A percentile compares a stretch with the other conserved stretches of the same genome.
Conservation (phyloP, 768 basidiomycete species). For the Lentinula edodes region DNA sequence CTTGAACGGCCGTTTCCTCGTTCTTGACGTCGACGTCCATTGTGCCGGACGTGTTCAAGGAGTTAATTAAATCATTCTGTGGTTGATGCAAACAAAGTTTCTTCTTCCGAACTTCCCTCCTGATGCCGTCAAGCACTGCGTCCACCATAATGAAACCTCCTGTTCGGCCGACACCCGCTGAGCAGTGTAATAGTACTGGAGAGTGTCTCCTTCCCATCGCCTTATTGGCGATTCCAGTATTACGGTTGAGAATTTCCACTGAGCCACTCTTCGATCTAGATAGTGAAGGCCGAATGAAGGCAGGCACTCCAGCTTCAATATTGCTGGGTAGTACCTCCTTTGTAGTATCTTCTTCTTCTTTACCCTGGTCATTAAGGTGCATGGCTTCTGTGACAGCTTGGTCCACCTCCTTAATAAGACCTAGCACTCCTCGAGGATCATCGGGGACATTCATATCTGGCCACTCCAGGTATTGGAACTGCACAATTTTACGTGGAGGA, state of each 20-base stretch:
- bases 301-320: not conserved
- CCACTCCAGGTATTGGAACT: slow-evolving; percentile 93
- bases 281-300: not conserved
- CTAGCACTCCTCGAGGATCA: slow-evolving; percentile 68
- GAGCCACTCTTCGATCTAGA: not conserved
- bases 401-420: slow-evolving; percentile 70
- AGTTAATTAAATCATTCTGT: no score
- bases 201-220: slow-evolving; percentile 37
- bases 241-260: slow-evolving; percentile 34
- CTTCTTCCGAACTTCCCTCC: slow-evolving; percentile 44
- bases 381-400: slow-evolving; percentile 29
- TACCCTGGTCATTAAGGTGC: not conserved
- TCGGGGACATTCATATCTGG: slow-evolving; percentile 95
- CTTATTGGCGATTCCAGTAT: slow-evolving; percentile 51
- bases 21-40: not conserved
- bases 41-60: not conserved
- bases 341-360: not conserved
- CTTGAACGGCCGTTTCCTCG: slow-evolving; percentile 3
- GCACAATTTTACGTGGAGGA: slow-evolving; percentile 64
- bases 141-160: slow-evolving; percentile 92
- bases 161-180: slow-evolving; percentile 92
- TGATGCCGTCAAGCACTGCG: slow-evolving; percentile 72
- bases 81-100: no score
- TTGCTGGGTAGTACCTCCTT: not conserved
- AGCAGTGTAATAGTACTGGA: slow-evolving; percentile 82